Base-by-base conservation (phyloP, 2,329 filamentous ascomycete species). In the Ophiostoma quercus region DNA sequence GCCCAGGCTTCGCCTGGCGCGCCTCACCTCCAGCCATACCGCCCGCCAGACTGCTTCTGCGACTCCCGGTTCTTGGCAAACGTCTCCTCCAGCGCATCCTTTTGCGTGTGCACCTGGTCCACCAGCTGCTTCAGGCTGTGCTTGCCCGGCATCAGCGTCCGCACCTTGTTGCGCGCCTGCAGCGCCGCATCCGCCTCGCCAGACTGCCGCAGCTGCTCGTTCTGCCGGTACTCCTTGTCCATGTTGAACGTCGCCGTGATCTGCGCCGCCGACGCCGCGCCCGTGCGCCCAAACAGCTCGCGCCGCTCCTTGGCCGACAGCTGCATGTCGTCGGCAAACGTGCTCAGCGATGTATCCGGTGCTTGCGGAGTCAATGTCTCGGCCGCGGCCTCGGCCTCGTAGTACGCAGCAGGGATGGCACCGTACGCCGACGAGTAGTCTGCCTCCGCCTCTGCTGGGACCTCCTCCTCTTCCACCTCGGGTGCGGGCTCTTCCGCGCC, bases 51-150 rank as follows among this genome's bases (percentile, higher is more conserved):
- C 77, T 97, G 93, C 75, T 87, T 89, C 78, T 92, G 89, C 76
- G 94, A 95, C 75, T 85, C 87, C 80, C 87, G 89, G 6, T 92
- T 92, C 74, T 89, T 83, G 25, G 92, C 92, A 82, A 97, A 97
- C 77, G 67, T 94, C 76, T 98, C 94, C 79, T 97, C 93, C 74
- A 97, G 81, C 2, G 92, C 93, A 12, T 96, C 92, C 77, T 89
- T 88, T 80, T 98, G 93, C 72, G 84, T 91, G 74, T 88, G 88
- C 34, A 92, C 94, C 72, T 90, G 90, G 79, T 88, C 92, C 74
- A 98, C 91, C 75, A 98, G 83, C 81, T 97, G 93, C 76, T 90
- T 89, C 78, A 98, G 83, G 75, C 87, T 96, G 80, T 97, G 93
- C 81, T 97, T 97, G 71, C 92, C 92, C 3, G 93, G 91, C 32